Evolutionary conservation across 331 rosid genomes (phyloP), one percentile per base, ranked within the genome.

Genomic region (Dryas integrifolia): DNA sequence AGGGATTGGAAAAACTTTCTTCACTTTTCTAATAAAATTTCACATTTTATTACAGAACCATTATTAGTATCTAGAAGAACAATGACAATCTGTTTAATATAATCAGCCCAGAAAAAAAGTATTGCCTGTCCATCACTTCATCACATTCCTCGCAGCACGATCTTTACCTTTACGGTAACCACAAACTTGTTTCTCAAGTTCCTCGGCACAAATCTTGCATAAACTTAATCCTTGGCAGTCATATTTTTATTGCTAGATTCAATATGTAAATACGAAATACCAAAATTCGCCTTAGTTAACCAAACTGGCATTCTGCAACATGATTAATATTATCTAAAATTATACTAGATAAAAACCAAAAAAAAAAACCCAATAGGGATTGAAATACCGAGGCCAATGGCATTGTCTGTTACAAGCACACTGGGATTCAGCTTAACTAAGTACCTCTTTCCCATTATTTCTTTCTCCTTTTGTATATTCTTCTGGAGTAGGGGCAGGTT

Each of bases 371-470:
- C 9, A 16, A 18, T 4, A 9, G 48, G 55, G 24, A 13, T 44
- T 44, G 57, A 9, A 39, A 45, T 13, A 58, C 75, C 21, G 11
- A 57, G 30, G 35, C 5, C 10, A 44, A 24, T 47, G 10, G 50
- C 35, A 41, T 9, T 26, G 67, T 56, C 67, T 58, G 65, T 70
- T 55, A 70, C 74, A 5, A 0, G 15, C 65, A 41, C 2, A 21
- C 13, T 5, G 15, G 65, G 16, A 44, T 70, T 56, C 74, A 70
- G 65, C 74, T 56, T 44, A 40, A 70, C 26, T 13, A 69, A 6
- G 43, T 7, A 55, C 63, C 51, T 58, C 21, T 56, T 7, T 69
- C 30, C 64, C 63, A 41, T 55, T 52, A 18, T 4, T 39, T 9
- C 35, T 41, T 10, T 65, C 72, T 15, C 71, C 2, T 26, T 67